Percentiles rank a stretch among this genome's conserved stretches.
These are phyloP conservation scores for Mycena galericulata DNA, from an alignment of 768 basidiomycete species.

Conservation along the genomic window DNA sequence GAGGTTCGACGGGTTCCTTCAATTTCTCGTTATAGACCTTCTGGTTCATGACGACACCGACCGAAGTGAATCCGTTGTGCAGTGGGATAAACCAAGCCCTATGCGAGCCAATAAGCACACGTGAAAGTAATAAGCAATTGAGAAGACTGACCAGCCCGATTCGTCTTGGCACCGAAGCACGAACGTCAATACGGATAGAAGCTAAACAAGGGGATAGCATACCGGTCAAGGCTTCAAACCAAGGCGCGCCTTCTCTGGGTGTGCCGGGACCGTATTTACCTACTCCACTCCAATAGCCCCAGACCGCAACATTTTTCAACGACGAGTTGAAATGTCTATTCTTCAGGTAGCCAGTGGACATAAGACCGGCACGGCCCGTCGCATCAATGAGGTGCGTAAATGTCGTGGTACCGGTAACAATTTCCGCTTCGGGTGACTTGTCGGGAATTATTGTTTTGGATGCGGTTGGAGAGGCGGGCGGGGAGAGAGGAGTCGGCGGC, in stretches of 20 bases:
- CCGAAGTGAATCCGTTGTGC: slow-evolving; percentile 71
- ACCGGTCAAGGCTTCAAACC: slow-evolving; percentile 82
- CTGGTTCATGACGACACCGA: slow-evolving; percentile 74
- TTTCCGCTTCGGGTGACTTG: slow-evolving; percentile 19
- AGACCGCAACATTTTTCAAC: slow-evolving; percentile 79
- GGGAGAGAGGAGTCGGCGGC: slow-evolving; percentile 53
- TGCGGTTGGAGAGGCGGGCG: slow-evolving; percentile 53
- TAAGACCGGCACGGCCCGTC: slow-evolving; percentile 76
- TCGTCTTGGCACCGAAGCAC: slow-evolving; percentile 56
- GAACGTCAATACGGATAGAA: not conserved
- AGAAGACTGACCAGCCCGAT: slow-evolving; percentile 59
- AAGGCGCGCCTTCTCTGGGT: slow-evolving; percentile 66
- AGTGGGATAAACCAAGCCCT: slow-evolving; percentile 78
- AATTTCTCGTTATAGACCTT: slow-evolving; percentile 56
- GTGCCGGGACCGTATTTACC: slow-evolving; percentile 64
- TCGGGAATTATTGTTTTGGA: slow-evolving; percentile 35
- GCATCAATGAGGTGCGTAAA: slow-evolving; percentile 82
- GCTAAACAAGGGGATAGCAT: slow-evolving; percentile 30
- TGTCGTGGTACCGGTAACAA: slow-evolving; percentile 61
- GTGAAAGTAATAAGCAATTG: not conserved
- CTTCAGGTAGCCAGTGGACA: slow-evolving; percentile 77
- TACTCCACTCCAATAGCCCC: slow-evolving; percentile 79
- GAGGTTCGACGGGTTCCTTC: slow-evolving; percentile 33
- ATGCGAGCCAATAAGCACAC: not conserved
- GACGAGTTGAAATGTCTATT: slow-evolving; percentile 77